phyloP scores from a whole-genome alignment of 2,329 filamentous ascomycete genomes.

The Fusarium caatingaense region DNA sequence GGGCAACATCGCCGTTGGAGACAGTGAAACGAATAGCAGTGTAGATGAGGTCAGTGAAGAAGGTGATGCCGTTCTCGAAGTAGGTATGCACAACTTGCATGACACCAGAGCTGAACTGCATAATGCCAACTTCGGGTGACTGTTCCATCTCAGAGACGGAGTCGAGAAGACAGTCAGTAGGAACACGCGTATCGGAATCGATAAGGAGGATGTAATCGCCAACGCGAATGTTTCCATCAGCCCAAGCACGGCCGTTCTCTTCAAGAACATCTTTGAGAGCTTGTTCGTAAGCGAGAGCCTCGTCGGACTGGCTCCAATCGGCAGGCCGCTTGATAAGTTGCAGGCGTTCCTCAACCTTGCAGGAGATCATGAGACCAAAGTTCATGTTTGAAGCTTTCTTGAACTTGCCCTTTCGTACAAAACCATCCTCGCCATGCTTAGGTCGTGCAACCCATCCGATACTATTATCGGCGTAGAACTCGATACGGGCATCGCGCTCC shows the following conservation, averaged over 20 bases:
- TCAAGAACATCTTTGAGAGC: constrained; percentile 74
- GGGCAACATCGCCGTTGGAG: constrained; percentile 79
- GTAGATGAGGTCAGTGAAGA: constrained; percentile 81
- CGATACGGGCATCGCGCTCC: constrained; percentile 70
- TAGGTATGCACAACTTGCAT: constrained; percentile 83
- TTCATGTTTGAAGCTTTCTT: constrained; percentile 82
- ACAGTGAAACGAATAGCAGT: constrained; percentile 82
- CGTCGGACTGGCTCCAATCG: constrained; percentile 76
- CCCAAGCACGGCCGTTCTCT: constrained; percentile 78
- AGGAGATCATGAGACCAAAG: constrained; percentile 74
- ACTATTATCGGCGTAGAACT: constrained; percentile 75
- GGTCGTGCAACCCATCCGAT: constrained; percentile 77
- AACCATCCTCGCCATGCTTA: constrained; percentile 71
- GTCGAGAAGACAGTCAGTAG: constrained; percentile 80
- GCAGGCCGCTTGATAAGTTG: constrained; percentile 64
- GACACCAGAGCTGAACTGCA: constrained; percentile 81
- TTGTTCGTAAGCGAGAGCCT: constrained; percentile 73
- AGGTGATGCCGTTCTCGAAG: constrained; percentile 77
- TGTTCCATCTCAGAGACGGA: constrained; percentile 86
- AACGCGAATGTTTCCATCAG: constrained; percentile 85
- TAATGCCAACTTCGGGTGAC: constrained; percentile 80
- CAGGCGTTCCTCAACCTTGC: constrained; percentile 77
- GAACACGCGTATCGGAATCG: constrained; percentile 83
- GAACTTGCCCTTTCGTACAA: constrained; percentile 73
- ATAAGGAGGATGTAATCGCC: constrained; percentile 83